These are phyloP conservation scores for Elymus sibiricus DNA, from an alignment of 176 grass and related monocot species.

Conservation along the genomic window DNA sequence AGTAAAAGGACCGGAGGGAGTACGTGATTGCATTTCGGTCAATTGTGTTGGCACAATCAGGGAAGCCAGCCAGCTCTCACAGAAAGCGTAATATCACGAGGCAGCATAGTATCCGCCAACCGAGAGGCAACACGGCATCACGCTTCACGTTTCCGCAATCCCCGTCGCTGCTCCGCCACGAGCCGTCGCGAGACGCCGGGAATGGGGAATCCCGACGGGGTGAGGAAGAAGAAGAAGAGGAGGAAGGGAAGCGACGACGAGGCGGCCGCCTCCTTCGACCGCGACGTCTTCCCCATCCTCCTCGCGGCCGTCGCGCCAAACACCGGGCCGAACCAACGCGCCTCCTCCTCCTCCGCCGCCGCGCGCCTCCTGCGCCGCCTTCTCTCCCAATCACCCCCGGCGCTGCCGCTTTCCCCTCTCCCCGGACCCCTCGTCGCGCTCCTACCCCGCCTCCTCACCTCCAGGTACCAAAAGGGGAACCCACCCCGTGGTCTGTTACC, in stretches of 20 bases:
- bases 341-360: not conserved
- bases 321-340: not conserved
- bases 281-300: slow-evolving; percentile 28
- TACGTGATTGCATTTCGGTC: too few relatives aligned
- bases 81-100: not conserved
- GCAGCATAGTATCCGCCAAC: not conserved
- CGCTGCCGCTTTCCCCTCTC: slow-evolving; percentile 1
- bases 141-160: fast-evolving
- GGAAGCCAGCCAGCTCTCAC: not conserved
- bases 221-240: slow-evolving; percentile 33
- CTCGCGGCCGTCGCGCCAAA: slow-evolving; percentile 20
- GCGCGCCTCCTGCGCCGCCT: slow-evolving; percentile 32
- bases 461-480: slow-evolving; percentile 21
- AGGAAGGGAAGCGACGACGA: slow-evolving; percentile 10
- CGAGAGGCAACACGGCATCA: not conserved
- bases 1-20: too few relatives aligned
- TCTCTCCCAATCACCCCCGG: slow-evolving; percentile 1
- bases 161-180: not conserved
- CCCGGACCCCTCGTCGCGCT: slow-evolving; percentile 30
- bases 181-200: not conserved
- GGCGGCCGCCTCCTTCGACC: slow-evolving; percentile 26
- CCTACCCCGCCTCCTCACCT: slow-evolving; percentile 34
- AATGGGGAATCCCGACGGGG: not conserved
- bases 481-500: not conserved
- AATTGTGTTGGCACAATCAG: not conserved